Percentiles rank a stretch among this genome's conserved stretches.
phyloP scores from a whole-genome alignment of 768 basidiomycete genomes.

The Russula sp. region DNA sequence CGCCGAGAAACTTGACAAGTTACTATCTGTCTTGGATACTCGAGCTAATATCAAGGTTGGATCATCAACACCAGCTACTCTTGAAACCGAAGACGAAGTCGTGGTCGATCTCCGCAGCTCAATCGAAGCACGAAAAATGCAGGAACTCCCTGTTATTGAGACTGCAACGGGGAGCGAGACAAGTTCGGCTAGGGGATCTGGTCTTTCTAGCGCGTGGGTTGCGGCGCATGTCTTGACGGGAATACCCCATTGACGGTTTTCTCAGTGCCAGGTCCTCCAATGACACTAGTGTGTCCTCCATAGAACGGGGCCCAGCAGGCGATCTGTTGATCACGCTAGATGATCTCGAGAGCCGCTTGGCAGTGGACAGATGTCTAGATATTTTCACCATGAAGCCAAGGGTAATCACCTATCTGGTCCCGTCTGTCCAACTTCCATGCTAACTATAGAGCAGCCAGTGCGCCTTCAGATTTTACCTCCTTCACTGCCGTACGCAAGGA shows the following conservation, averaged over 20 bases:
- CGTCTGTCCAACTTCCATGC: not conserved
- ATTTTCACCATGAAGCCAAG: slow-evolving; percentile 94
- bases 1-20: slow-evolving; percentile 67
- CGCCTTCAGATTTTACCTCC: slow-evolving; percentile 87
- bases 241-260: slow-evolving; percentile 10
- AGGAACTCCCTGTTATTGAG: slow-evolving; percentile 27
- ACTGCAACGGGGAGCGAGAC: slow-evolving; percentile 39
- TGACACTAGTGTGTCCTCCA: slow-evolving; percentile 51
- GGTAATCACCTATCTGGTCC: slow-evolving; percentile 40
- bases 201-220: slow-evolving; percentile 54
- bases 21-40: slow-evolving; percentile 63
- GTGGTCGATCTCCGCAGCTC: slow-evolving; percentile 47
- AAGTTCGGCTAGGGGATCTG: slow-evolving; percentile 45
- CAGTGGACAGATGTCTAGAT: slow-evolving; percentile 76
- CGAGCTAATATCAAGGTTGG: slow-evolving; percentile 51
- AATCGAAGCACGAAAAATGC: not conserved
- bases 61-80: slow-evolving; percentile 23
- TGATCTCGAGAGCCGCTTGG: slow-evolving; percentile 76
- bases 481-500: slow-evolving; percentile 67
- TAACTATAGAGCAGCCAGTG: slow-evolving; percentile 55
- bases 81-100: slow-evolving; percentile 48
- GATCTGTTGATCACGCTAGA: slow-evolving; percentile 53
- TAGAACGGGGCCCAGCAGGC: slow-evolving; percentile 46
- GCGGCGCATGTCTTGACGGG: not conserved
- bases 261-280: slow-evolving; percentile 53